Conservation (phyloP, 495 filamentous ascomycete genomes). For the Chaetomium fimeti region DNA sequence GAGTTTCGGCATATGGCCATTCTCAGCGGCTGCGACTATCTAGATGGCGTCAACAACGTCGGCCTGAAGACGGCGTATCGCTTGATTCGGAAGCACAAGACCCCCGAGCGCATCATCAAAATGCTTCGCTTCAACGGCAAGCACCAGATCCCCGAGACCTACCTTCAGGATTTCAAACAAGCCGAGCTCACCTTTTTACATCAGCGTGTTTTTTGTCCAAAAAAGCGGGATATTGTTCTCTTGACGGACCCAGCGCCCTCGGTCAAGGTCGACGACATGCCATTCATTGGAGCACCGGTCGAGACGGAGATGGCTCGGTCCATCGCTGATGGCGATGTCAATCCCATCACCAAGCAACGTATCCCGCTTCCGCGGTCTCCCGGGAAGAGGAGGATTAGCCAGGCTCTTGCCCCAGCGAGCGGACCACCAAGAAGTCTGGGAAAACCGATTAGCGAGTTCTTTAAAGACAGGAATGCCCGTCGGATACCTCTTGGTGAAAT, state of each 20-base stretch:
- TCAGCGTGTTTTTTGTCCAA: constrained; percentile 89
- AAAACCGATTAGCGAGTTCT: constrained; percentile 76
- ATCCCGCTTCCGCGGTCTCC: constrained; percentile 49
- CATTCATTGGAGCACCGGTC: constrained; percentile 74
- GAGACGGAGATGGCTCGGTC: constrained; percentile 66
- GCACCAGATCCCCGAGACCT: constrained; percentile 72
- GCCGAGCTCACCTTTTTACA: constrained; percentile 92
- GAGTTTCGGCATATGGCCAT: constrained; percentile 97
- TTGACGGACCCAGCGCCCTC: constrained; percentile 61
- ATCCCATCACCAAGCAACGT: constrained; percentile 81
- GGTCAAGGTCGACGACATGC: constrained; percentile 62
- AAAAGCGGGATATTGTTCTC: constrained; percentile 65
- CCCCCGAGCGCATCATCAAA: constrained; percentile 74
- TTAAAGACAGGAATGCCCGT: constrained; percentile 56
- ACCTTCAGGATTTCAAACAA: constrained; percentile 71
- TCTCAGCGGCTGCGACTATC: constrained; percentile 96
- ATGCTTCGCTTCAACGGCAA: constrained; percentile 86
- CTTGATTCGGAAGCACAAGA: constrained; percentile 84
- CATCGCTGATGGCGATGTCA: constrained; percentile 79
- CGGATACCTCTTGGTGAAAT: constrained; percentile 81
- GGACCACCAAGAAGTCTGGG: constrained; percentile 42
- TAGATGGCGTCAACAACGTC: constrained; percentile 76
- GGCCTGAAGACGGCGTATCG: constrained; percentile 92
- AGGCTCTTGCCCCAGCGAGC: constrained; percentile 27
- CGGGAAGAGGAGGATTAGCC: constrained; percentile 45